These are phyloP conservation scores for Gaultheria prostrata DNA, from an alignment of 148 eudicot species.

Conservation along the genomic window DNA sequence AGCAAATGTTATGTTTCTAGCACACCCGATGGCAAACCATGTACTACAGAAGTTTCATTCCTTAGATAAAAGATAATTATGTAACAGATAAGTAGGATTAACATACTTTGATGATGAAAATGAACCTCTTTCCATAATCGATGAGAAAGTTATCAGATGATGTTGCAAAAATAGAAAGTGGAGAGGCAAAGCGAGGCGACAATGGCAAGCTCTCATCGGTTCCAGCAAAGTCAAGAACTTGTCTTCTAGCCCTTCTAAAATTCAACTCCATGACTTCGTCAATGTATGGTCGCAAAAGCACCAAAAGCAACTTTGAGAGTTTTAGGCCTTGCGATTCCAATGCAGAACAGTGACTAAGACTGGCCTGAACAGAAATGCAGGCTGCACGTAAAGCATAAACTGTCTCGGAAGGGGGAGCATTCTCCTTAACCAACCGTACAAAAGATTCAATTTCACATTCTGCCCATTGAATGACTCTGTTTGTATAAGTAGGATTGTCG, in stretches of 20 bases:
- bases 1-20: neutral
- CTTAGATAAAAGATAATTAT: neutral
- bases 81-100: constrained; percentile 5
- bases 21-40: neutral
- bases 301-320: constrained; percentile 80
- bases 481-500: constrained; percentile 74
- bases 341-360: constrained; percentile 68
- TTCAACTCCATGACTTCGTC: constrained; percentile 94
- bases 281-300: constrained; percentile 76
- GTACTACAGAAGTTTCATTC: neutral
- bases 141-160: constrained; percentile 68
- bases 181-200: constrained; percentile 84
- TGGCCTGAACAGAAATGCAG: constrained; percentile 77
- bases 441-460: constrained; percentile 87
- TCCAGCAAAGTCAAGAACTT: constrained; percentile 54
- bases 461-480: constrained; percentile 86
- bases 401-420: constrained; percentile 77
- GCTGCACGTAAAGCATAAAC: constrained; percentile 78
- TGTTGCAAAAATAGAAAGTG: constrained; percentile 65
- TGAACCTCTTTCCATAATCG: constrained; percentile 70
- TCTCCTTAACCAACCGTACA: constrained; percentile 79
- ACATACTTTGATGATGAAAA: constrained; percentile 75
- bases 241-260: constrained; percentile 78
- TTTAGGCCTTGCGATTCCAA: constrained; percentile 79
- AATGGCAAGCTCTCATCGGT: constrained; percentile 54